phyloP scores from a whole-genome alignment of 78 protist species.

The Dictyostelium firmibasis region DNA sequence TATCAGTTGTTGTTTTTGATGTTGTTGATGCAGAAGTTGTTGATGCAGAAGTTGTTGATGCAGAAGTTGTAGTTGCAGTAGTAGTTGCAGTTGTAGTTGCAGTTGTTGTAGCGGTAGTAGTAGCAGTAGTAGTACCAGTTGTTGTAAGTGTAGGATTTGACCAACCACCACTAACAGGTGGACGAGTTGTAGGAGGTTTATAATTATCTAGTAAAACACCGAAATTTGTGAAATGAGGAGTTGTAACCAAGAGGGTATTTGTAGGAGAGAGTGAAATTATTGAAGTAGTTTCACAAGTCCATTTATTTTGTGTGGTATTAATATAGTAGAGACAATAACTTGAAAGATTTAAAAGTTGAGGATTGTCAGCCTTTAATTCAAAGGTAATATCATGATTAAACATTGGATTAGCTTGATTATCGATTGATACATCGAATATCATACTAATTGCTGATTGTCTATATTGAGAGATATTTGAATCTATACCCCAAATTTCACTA shows the following conservation, averaged over 20 bases:
- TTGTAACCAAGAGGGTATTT: background rate
- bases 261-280: background rate
- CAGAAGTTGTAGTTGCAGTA: background rate
- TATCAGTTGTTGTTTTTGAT: background rate
- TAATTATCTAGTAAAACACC: slow-evolving; percentile 9
- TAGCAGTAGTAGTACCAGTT: background rate
- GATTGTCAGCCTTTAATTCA: background rate
- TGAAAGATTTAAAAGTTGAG: background rate
- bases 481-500: background rate
- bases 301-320: background rate
- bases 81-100: background rate
- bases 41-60: background rate
- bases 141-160: background rate
- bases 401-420: background rate
- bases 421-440: background rate
- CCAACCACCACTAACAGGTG: background rate
- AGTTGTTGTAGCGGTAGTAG: background rate
- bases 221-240: slow-evolving; percentile 24
- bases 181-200: background rate
- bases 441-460: background rate
- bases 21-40: background rate
- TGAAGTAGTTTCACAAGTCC: slow-evolving; percentile 3
- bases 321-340: slow-evolving; percentile 2
- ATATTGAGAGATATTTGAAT: background rate
- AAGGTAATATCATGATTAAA: background rate